phyloP scores from a whole-genome alignment of 345 rosid species.

The Pistacia atlantica region DNA sequence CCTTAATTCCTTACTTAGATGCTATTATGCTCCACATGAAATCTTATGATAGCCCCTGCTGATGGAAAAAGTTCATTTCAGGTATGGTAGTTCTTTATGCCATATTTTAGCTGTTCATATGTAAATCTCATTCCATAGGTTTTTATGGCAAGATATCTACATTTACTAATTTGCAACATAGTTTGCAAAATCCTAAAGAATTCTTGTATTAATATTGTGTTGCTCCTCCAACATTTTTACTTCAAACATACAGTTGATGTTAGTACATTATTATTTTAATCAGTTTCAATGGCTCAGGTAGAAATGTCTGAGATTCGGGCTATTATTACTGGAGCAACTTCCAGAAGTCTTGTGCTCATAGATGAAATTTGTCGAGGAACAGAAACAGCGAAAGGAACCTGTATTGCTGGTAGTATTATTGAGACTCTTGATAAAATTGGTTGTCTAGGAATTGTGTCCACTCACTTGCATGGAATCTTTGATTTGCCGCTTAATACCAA shows the following conservation, averaged over 20 bases:
- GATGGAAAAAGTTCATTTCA: conserved; percentile 98
- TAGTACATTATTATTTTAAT: neutral
- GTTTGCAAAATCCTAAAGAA: neutral
- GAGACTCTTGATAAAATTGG: conserved; percentile 78
- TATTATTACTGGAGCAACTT: conserved; percentile 64
- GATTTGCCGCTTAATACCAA: conserved; percentile 64
- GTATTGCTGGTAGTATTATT: conserved; percentile 94
- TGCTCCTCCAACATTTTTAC: conserved; percentile 1
- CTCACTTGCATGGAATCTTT: conserved; percentile 93
- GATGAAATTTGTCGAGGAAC: conserved; percentile 99
- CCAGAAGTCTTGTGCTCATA: conserved; percentile 88
- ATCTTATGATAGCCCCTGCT: conserved; percentile 97
- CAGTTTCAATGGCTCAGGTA: conserved; percentile 47
- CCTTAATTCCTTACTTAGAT: conserved; percentile 80
- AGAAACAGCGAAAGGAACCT: conserved; percentile 93
- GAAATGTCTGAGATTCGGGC: conserved; percentile 96
- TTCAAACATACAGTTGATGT: neutral
- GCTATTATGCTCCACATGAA: conserved; percentile 98
- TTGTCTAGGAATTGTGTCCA: conserved; percentile 90
- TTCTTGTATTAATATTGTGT: neutral
- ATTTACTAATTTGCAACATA: neutral
- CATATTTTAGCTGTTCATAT: neutral
- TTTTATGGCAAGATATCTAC: neutral
- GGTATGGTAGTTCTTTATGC: conserved; percentile 40
- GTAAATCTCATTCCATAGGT: neutral